A percentile compares a stretch with the other conserved stretches of the same genome.
Conservation (phyloP, 306 rosid species). For the Vicia faba region DNA sequence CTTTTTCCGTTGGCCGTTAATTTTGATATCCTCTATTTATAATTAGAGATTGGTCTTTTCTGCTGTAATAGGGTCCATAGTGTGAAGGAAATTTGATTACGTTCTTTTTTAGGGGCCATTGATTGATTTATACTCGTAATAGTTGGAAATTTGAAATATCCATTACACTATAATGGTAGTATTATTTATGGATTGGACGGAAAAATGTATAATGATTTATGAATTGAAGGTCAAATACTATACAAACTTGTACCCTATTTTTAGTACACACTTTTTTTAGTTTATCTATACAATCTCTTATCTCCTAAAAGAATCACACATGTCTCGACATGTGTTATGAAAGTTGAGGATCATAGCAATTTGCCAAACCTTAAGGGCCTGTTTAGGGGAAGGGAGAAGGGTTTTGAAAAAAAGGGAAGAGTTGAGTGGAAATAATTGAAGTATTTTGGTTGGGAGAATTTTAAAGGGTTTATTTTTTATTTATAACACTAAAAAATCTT, state of each 20-base stretch:
- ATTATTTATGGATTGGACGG: slow-evolving; percentile 13
- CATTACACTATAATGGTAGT: slow-evolving; percentile 3
- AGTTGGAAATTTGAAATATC: slow-evolving; percentile 23
- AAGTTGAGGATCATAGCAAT: too few species aligned
- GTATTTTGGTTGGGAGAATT: too few species aligned
- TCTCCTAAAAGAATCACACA: too few species aligned
- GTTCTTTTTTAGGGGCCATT: slow-evolving; percentile 50
- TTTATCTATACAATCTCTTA: too few species aligned
- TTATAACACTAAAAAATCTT: too few species aligned
- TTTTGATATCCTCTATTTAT: slow-evolving; percentile 46
- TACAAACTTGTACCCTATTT: background rate
- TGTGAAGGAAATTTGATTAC: slow-evolving; percentile 37
- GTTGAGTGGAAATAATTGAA: too few species aligned
- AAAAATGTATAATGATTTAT: background rate
- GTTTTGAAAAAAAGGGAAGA: too few species aligned
- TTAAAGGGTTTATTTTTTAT: too few species aligned
- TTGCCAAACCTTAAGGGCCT: too few species aligned
- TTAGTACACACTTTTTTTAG: background rate
- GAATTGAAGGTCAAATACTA: background rate
- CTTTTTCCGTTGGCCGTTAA: slow-evolving; percentile 32
- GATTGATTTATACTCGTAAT: slow-evolving; percentile 23
- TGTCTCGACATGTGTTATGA: too few species aligned
- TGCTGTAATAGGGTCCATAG: slow-evolving; percentile 42
- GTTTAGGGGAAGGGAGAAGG: too few species aligned
- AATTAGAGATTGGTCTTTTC: slow-evolving; percentile 39